These are phyloP conservation scores for Yamadazyma atmosphaerica DNA, from an alignment of 1,139 yeast genomes.

Conservation along the genomic window DNA sequence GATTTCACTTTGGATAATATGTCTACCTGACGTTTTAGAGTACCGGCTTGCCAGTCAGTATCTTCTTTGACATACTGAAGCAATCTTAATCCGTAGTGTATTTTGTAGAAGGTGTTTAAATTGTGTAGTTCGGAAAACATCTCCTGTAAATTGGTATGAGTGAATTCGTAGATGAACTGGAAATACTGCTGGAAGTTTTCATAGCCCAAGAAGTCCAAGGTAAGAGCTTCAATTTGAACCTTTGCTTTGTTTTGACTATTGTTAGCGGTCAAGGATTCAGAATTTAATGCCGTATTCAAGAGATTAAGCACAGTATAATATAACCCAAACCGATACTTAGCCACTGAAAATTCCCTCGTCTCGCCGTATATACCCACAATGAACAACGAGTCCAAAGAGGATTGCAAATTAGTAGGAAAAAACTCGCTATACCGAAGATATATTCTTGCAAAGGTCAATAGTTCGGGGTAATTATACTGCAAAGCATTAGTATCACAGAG, in stretches of 20 bases:
- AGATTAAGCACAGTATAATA: background rate
- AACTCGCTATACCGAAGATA: too few species aligned
- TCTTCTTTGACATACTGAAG: constrained; percentile 11
- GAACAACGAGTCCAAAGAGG: too few species aligned
- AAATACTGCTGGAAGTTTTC: background rate
- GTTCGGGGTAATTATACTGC: constrained; percentile 9
- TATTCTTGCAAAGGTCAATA: constrained; percentile 14
- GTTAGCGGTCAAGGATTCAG: too few species aligned
- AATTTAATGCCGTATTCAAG: too few species aligned
- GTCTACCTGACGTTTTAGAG: constrained; percentile 3
- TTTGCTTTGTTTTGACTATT: too few species aligned
- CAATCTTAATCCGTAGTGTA: constrained; percentile 16
- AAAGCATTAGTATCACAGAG: constrained; percentile 21
- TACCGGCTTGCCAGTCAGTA: constrained; percentile 3
- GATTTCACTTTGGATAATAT: constrained; percentile 6
- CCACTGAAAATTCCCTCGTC: background rate
- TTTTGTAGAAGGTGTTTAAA: constrained; percentile 7
- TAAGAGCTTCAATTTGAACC: background rate
- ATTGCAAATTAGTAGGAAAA: too few species aligned
- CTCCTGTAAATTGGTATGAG: background rate
- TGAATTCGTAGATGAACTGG: constrained; percentile 2
- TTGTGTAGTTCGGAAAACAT: constrained; percentile 1
- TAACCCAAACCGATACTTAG: background rate
- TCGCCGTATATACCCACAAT: background rate
- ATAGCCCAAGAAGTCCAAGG: background rate